Evolutionary conservation across 73 alveolate genomes (phyloP), one percentile per base, ranked within the genome.

Genomic region (Tetrahymena elliotti): DNA sequence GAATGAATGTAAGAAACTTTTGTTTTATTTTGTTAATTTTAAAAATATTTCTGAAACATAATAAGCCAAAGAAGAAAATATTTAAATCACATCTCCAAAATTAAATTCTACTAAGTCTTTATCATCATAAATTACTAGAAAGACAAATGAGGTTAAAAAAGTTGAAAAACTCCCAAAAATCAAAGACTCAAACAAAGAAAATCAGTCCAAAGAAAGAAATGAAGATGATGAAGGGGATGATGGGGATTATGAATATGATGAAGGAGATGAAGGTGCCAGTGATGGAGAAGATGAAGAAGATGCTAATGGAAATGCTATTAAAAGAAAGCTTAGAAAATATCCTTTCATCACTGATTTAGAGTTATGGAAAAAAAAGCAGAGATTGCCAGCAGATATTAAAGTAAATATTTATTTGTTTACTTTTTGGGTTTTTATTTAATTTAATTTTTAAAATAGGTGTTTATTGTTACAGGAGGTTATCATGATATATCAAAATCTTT

Each of bases 391-490:
- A 35, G 88, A 93, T 33, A 93, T 93, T 33, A 96, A 93, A 68
- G 88, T 68, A 68, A 27, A 6, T 27, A 27, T n/a, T 27, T 6
- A n/a, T 68, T 6, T 35, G 2, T 54, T 54, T 54, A 3, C 6
- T 10, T 27, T 7, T 11, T 27, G 0, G 33, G 33, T 11, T 68
- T 68, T 27, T n/a, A 68, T 68, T 68, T 68, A 6, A 3, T 6
- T 15, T 53, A 53, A 40, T 40, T 40, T 10, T 40, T 40, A 24
- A 27, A 0, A 6, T 68, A 68, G 93, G 95, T 96, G n/a, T 99
- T 97, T 93, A 93, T 98, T 35, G 95, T 98, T 35, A 83, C 97
- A 35, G 99, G 99, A 31, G 99, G 99, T 22, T 98, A 97, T 96
- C 97, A 97, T 12, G 99, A 98, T 93, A 94, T 99, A 68, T 94